Conservation (phyloP, 495 filamentous ascomycete species). For the Chaetomium tenue region DNA sequence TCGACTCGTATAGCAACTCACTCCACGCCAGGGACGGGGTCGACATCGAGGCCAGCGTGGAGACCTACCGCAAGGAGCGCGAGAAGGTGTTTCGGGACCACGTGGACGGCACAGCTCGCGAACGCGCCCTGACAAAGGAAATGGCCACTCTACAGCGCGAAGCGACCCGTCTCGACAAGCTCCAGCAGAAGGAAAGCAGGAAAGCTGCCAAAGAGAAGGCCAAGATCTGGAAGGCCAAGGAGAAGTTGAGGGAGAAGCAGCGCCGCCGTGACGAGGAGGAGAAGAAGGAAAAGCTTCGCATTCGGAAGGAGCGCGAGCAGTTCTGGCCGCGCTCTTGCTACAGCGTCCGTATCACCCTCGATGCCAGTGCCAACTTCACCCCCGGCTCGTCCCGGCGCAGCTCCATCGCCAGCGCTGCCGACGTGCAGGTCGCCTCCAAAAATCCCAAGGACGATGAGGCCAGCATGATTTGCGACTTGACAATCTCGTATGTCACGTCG, state of each 20-base stretch:
- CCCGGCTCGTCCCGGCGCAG: slow-evolving; percentile 55
- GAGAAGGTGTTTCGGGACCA: slow-evolving; percentile 47
- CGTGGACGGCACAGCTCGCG: slow-evolving; percentile 32
- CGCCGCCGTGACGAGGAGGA: slow-evolving; percentile 44
- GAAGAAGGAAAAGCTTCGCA: slow-evolving; percentile 48
- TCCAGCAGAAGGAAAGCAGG: slow-evolving; percentile 30
- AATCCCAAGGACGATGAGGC: slow-evolving; percentile 23
- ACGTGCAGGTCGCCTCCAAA: slow-evolving; percentile 35
- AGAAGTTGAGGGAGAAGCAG: slow-evolving; percentile 43
- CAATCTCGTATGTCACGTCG: slow-evolving; percentile 62
- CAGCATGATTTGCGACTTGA: slow-evolving; percentile 47
- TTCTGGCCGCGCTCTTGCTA: slow-evolving; percentile 62
- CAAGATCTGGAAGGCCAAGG: slow-evolving; percentile 40
- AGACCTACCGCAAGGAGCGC: slow-evolving; percentile 50
- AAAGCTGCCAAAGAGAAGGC: slow-evolving; percentile 41
- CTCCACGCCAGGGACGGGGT: slow-evolving; percentile 35
- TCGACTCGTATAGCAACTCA: slow-evolving; percentile 46
- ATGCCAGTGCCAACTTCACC: slow-evolving; percentile 50
- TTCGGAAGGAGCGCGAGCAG: slow-evolving; percentile 50
- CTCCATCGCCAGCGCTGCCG: slow-evolving; percentile 48
- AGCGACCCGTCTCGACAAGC: slow-evolving; percentile 30
- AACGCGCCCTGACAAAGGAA: slow-evolving; percentile 42
- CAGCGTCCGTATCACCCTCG: slow-evolving; percentile 57
- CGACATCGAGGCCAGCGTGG: slow-evolving; percentile 38
- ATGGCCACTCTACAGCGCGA: slow-evolving; percentile 37